A percentile compares a stretch with the other conserved stretches of the same genome.
Evolutionary conservation across 1,284 basidiomycete genomes (phyloP).

Genomic region (Rhodotorula sp.): DNA sequence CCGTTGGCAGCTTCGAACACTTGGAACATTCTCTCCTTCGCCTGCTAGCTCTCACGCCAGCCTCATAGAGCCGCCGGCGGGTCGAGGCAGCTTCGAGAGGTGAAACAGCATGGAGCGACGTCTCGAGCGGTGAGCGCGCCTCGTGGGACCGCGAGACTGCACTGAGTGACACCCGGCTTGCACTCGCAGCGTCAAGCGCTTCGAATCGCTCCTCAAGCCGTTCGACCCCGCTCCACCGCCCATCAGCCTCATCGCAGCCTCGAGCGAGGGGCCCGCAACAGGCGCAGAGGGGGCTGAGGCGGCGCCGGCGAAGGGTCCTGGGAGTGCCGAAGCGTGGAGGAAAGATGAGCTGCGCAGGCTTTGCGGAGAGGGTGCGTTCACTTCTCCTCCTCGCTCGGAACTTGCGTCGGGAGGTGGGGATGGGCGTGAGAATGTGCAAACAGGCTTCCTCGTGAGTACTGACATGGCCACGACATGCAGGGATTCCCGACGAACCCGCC

Average conservation of each 20-base stretch:
- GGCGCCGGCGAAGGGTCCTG: not conserved
- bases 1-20: not conserved
- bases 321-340: constrained; percentile 8
- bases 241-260: not conserved
- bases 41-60: not conserved
- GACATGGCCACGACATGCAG: not conserved
- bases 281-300: not conserved
- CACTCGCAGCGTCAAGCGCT: constrained; percentile 13
- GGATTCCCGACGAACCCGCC: constrained; percentile 31
- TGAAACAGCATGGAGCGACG: not conserved
- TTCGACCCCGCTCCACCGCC: not conserved
- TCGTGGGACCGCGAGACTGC: too few relatives aligned
- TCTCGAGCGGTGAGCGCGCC: not conserved
- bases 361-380: constrained; percentile 3
- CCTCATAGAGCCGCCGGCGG: not conserved
- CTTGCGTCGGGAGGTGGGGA: not conserved
- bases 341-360: constrained; percentile 7
- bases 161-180: not conserved
- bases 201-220: constrained; percentile 13
- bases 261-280: too few relatives aligned
- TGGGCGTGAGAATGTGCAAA: not conserved
- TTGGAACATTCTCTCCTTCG: not conserved
- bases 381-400: not conserved
- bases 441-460: too few relatives aligned
- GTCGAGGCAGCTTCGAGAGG: not conserved